Conservation (phyloP, 2,329 filamentous ascomycete genomes). For the Calonectria crousiana region DNA sequence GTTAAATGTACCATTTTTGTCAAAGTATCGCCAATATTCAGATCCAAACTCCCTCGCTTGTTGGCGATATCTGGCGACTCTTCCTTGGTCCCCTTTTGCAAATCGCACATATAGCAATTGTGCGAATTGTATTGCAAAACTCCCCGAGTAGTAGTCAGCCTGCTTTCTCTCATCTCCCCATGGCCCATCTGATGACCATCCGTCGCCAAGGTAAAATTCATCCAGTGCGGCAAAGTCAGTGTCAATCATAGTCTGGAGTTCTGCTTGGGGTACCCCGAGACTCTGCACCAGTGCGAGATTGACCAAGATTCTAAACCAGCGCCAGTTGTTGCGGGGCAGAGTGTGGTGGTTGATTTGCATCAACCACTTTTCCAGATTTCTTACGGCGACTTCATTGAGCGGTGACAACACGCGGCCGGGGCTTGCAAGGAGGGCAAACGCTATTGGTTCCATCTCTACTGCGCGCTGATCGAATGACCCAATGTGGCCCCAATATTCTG, state of each 20-base stretch:
- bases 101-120: constrained; percentile 60
- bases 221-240: constrained; percentile 57
- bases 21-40: constrained; percentile 62
- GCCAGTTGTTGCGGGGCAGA: constrained; percentile 62
- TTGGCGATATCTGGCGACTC: constrained; percentile 51
- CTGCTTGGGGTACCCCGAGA: constrained; percentile 49
- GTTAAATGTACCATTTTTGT: constrained; percentile 51
- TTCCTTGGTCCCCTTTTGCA: constrained; percentile 53
- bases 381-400: constrained; percentile 42
- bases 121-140: constrained; percentile 64
- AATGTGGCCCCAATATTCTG: constrained; percentile 61
- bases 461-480: constrained; percentile 61
- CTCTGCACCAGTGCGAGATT: constrained; percentile 58
- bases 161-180: constrained; percentile 48
- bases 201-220: constrained; percentile 56
- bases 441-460: constrained; percentile 65
- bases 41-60: constrained; percentile 55
- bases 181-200: constrained; percentile 60
- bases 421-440: constrained; percentile 58
- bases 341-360: constrained; percentile 54
- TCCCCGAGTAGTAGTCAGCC: constrained; percentile 60
- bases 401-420: constrained; percentile 46
- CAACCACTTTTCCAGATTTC: constrained; percentile 55
- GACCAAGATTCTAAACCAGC: constrained; percentile 62
- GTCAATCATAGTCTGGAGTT: constrained; percentile 51